Evolutionary conservation across 1,139 yeast species (phyloP).

Genomic region (Yamadazyma buinensis): DNA sequence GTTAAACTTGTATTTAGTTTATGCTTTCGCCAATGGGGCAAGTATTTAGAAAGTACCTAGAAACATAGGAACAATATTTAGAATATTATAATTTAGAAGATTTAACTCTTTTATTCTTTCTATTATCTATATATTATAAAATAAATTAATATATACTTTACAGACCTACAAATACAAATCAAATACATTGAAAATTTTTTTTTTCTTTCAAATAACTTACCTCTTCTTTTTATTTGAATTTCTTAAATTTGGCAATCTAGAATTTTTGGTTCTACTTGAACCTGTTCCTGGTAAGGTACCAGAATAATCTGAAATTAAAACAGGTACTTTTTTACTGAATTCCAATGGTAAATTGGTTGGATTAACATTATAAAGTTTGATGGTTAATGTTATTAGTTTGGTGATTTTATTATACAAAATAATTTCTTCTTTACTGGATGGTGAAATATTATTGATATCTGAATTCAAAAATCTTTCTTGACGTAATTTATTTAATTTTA

Average conservation of each 20-base stretch:
- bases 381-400: constrained; percentile 28
- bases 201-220: no score
- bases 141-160: no score
- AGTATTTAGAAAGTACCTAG: constrained; percentile 47
- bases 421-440: constrained; percentile 29
- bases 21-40: constrained; percentile 66
- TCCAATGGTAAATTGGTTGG: constrained; percentile 30
- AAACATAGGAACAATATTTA: no score
- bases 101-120: no score
- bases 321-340: constrained; percentile 54
- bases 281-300: constrained; percentile 75
- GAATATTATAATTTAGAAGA: no score
- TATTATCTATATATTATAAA: no score
- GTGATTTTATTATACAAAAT: constrained; percentile 41
- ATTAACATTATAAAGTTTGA: constrained; percentile 24
- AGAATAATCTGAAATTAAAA: constrained; percentile 65
- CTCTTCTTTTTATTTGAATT: constrained; percentile 37
- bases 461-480: constrained; percentile 47
- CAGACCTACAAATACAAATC: no score
- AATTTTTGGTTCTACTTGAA: constrained; percentile 18
- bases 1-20: constrained; percentile 69
- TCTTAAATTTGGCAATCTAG: constrained; percentile 39
- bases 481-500: constrained; percentile 62
- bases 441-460: constrained; percentile 24
- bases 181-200: no score